A percentile compares a stretch with the other conserved stretches of the same genome.
These are phyloP conservation scores for Zangia roseola DNA, from an alignment of 768 basidiomycete species.

Conservation along the genomic window DNA sequence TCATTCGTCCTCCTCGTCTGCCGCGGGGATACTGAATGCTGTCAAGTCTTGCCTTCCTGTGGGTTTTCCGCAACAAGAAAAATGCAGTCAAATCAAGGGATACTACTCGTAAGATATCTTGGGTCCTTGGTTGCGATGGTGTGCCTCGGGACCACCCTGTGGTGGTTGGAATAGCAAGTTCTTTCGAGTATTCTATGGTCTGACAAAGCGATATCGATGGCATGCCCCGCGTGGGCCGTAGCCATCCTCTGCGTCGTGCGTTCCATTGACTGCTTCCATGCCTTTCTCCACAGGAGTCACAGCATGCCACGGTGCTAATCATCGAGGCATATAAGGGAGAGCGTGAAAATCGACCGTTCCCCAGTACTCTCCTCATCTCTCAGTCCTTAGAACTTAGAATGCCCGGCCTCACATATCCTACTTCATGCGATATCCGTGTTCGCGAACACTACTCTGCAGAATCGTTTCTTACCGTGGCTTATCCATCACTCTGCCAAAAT, in stretches of 20 bases:
- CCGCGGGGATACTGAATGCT: background rate
- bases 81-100: background rate
- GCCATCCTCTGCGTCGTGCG: conserved; percentile 11
- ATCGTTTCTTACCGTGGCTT: conserved; percentile 41
- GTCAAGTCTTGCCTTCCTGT: background rate
- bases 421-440: conserved; percentile 25
- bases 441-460: conserved; percentile 40
- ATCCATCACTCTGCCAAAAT: conserved; percentile 41
- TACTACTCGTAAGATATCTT: background rate
- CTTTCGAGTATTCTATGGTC: conserved; percentile 1
- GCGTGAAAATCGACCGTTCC: background rate
- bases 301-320: conserved; percentile 8
- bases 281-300: conserved; percentile 19
- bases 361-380: background rate
- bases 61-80: background rate
- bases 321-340: conserved; percentile 13
- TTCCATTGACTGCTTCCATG: conserved; percentile 10
- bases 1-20: background rate
- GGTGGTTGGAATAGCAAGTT: conserved; percentile 1
- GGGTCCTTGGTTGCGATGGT: background rate
- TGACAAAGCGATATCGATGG: background rate
- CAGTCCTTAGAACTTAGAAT: conserved; percentile 8
- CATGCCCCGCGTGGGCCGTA: background rate
- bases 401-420: conserved; percentile 32
- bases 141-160: conserved; percentile 20